These are phyloP conservation scores for Solanum bulbocastanum DNA, from an alignment of 257 asterid species.

Conservation along the genomic window DNA sequence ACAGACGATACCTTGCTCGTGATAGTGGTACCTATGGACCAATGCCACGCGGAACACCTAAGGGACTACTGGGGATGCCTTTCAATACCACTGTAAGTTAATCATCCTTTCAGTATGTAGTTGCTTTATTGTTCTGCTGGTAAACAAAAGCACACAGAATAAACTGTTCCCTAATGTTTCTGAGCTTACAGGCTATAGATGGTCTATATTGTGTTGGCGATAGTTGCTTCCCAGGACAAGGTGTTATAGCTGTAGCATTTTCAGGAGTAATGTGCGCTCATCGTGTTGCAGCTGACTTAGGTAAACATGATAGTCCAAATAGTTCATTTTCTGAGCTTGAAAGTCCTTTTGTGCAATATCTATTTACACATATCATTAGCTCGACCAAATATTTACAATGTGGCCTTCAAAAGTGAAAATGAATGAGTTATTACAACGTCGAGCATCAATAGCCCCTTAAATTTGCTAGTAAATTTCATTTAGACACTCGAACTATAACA, in stretches of 20 bases:
- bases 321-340: not conserved
- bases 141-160: not conserved
- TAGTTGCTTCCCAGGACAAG: slow-evolving; percentile 99
- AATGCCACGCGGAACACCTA: slow-evolving; percentile 74
- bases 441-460: not conserved
- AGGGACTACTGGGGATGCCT: slow-evolving; percentile 94
- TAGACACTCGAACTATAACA: not conserved
- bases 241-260: slow-evolving; percentile 95
- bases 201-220: slow-evolving; percentile 97
- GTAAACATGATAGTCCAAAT: slow-evolving; percentile 18
- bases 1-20: slow-evolving; percentile 87
- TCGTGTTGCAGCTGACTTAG: slow-evolving; percentile 93
- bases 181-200: slow-evolving; percentile 53
- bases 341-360: not conserved
- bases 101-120: not conserved
- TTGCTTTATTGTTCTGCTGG: not conserved
- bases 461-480: not conserved
- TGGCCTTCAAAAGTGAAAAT: not conserved
- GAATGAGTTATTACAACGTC: not conserved
- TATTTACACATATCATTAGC: not conserved
- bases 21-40: slow-evolving; percentile 98
- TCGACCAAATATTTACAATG: not conserved
- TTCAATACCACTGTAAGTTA: slow-evolving; percentile 85
- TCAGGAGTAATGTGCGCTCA: slow-evolving; percentile 99
- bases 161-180: slow-evolving; percentile 2